phyloP scores from a whole-genome alignment of 2,329 filamentous ascomycete species.

The Hypocrella siamensis region DNA sequence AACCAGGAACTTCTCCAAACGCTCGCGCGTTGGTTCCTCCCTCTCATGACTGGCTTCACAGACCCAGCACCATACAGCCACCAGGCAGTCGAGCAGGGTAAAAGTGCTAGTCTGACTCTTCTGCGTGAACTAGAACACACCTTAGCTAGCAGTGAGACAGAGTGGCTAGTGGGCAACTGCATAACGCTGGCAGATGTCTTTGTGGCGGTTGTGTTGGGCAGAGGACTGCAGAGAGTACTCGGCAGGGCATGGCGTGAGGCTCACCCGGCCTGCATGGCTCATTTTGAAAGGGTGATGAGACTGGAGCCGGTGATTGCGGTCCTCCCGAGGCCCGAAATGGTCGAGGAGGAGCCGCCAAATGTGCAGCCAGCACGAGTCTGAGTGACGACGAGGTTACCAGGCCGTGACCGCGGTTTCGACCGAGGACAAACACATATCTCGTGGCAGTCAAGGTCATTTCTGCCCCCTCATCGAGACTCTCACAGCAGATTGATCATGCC shows the following conservation, averaged over 20 bases:
- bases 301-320: not conserved
- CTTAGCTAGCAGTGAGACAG: not conserved
- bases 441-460: no score
- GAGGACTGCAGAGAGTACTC: not conserved
- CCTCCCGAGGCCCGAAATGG: not conserved
- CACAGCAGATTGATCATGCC: no score
- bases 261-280: not conserved
- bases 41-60: not conserved
- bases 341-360: not conserved
- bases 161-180: not conserved
- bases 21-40: not conserved
- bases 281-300: not conserved
- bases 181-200: not conserved
- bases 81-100: not conserved
- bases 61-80: not conserved
- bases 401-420: not conserved
- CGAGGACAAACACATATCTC: not conserved
- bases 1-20: not conserved
- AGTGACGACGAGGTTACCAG: not conserved
- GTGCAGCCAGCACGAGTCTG: not conserved
- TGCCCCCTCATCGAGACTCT: no score
- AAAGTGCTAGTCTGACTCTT: not conserved
- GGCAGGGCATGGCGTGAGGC: not conserved
- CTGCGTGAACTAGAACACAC: not conserved
- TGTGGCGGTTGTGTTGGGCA: not conserved